A percentile compares a stretch with the other conserved stretches of the same genome.
Conservation (phyloP, 257 asterid genomes). For the Echites panduratus region DNA sequence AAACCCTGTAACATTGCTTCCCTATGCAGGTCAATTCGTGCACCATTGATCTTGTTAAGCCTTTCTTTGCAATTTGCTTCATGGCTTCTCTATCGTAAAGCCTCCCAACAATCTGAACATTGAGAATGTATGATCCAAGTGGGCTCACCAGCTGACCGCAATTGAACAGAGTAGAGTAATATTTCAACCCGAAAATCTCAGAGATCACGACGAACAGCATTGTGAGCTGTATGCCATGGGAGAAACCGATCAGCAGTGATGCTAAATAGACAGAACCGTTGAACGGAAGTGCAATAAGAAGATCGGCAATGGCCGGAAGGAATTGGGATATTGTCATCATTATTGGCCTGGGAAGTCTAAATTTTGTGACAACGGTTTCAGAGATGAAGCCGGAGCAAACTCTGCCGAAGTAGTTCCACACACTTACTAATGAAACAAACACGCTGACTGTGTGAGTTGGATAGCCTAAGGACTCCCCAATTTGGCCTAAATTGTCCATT, state of each 20-base stretch:
- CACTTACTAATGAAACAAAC: slow-evolving; percentile 29
- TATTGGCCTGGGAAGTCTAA: slow-evolving; percentile 22
- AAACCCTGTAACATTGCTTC: slow-evolving; percentile 19
- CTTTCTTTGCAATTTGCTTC: slow-evolving; percentile 17
- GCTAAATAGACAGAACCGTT: slow-evolving; percentile 21
- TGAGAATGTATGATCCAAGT: slow-evolving; percentile 27
- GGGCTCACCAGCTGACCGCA: slow-evolving; percentile 36
- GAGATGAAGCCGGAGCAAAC: slow-evolving; percentile 21
- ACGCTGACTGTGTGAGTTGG: slow-evolving; percentile 18
- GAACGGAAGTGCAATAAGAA: slow-evolving; percentile 25
- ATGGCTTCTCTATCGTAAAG: slow-evolving; percentile 32
- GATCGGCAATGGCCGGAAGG: slow-evolving; percentile 20
- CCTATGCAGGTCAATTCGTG: slow-evolving; percentile 31
- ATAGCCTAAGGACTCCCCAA: slow-evolving; percentile 35
- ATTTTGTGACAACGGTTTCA: slow-evolving; percentile 13
- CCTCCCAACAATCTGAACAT: slow-evolving; percentile 26
- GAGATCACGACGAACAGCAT: slow-evolving; percentile 24
- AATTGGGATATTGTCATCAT: slow-evolving; percentile 24
- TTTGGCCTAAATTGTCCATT: slow-evolving; percentile 31
- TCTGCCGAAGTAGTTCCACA: slow-evolving; percentile 31
- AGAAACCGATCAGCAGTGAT: slow-evolving; percentile 20
- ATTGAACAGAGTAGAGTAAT: slow-evolving; percentile 27
- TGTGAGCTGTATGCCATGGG: slow-evolving; percentile 25
- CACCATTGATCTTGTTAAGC: slow-evolving; percentile 24
- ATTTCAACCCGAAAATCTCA: slow-evolving; percentile 25